Conservation (phyloP, 2,329 filamentous ascomycete species). For the Paraphaeosphaeria minitans region DNA sequence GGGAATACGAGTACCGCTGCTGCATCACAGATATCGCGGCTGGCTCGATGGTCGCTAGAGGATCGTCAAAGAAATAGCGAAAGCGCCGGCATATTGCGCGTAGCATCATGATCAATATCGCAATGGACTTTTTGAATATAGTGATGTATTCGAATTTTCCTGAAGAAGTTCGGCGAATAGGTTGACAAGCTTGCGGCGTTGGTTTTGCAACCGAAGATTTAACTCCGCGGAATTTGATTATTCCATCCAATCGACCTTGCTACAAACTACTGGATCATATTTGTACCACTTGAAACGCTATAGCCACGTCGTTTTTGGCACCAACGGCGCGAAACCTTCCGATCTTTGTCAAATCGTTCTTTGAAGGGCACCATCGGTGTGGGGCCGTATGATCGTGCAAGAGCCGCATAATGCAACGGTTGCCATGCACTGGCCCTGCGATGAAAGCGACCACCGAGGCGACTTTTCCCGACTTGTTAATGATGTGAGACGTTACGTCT, state of each 20-base stretch:
- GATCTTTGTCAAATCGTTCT: background rate
- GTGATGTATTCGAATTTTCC: background rate
- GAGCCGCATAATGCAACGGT: background rate
- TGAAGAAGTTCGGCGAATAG: background rate
- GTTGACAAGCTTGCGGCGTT: background rate
- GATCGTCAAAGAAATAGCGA: background rate
- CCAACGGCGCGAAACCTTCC: background rate
- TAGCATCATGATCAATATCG: background rate
- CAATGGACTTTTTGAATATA: background rate
- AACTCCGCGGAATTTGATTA: background rate
- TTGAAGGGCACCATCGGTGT: background rate
- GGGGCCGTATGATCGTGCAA: background rate
- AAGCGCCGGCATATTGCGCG: background rate
- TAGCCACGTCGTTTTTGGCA: too few relatives aligned
- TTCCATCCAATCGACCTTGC: constrained; percentile 1
- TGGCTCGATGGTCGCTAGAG: background rate
- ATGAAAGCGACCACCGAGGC: background rate
- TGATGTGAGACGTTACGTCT: background rate
- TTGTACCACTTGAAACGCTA: background rate
- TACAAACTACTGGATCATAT: background rate
- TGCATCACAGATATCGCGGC: background rate
- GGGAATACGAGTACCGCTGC: background rate
- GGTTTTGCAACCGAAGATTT: background rate
- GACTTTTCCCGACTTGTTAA: too few relatives aligned
- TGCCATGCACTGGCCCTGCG: background rate